These are phyloP conservation scores for Polyporus arcularius DNA, from an alignment of 768 basidiomycete genomes.

Conservation along the genomic window DNA sequence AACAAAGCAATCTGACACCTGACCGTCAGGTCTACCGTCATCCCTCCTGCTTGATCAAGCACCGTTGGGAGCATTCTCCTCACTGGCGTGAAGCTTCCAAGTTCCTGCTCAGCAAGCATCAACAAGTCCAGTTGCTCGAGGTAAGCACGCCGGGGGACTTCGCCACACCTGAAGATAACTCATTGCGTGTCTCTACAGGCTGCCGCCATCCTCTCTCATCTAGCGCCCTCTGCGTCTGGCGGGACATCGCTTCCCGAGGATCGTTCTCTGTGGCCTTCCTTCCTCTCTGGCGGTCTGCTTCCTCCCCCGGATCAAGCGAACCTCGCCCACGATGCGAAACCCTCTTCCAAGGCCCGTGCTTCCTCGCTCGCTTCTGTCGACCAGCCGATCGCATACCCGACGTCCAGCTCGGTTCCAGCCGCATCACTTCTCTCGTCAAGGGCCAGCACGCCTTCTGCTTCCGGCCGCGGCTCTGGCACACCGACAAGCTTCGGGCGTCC, in stretches of 20 bases:
- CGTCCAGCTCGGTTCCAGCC: slow-evolving; percentile 58
- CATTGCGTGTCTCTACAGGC: slow-evolving; percentile 49
- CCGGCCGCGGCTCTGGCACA: slow-evolving; percentile 27
- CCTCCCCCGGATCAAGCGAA: slow-evolving; percentile 46
- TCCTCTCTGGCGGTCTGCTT: slow-evolving; percentile 69
- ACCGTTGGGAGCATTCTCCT: slow-evolving; percentile 96
- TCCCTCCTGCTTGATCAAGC: slow-evolving; percentile 94
- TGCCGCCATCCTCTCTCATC: slow-evolving; percentile 91
- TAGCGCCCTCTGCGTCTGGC: slow-evolving; percentile 65
- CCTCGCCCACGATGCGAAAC: slow-evolving; percentile 13
- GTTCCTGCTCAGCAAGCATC: slow-evolving; percentile 91
- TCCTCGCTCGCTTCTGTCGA: slow-evolving; percentile 20
- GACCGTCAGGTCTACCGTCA: slow-evolving; percentile 75
- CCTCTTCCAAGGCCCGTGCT: slow-evolving; percentile 5
- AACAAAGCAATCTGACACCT: neutral
- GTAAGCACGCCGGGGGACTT: slow-evolving; percentile 37
- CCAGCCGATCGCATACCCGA: slow-evolving; percentile 27
- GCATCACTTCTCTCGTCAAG: slow-evolving; percentile 26
- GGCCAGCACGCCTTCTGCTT: neutral
- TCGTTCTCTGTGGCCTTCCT: slow-evolving; percentile 89
- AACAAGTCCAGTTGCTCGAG: slow-evolving; percentile 96
- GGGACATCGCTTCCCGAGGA: slow-evolving; percentile 89
- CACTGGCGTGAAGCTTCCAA: slow-evolving; percentile 95
- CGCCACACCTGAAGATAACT: neutral
- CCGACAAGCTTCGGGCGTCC: slow-evolving; percentile 13